Evolutionary conservation across 345 rosid species (phyloP), one percentile per base, ranked within the genome.

Genomic region (Jatropha curcas): DNA sequence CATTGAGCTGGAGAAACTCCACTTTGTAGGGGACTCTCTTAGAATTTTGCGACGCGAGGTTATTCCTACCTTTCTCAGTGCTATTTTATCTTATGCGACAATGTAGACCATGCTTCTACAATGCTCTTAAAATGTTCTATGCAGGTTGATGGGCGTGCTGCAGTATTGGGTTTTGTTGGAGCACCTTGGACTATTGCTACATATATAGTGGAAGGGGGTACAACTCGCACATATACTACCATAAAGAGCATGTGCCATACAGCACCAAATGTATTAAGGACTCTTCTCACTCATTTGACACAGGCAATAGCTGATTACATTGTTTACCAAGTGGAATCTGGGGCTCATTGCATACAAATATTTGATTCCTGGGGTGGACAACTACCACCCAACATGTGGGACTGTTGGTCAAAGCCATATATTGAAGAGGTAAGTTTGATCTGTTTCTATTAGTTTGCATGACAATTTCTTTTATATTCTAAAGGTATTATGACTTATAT

Each of bases 321-420:
- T 71, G 80, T 94, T 81, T 94, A 76, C 79, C 97, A 94, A 90
- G 93, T 90, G 48, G 93, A 88, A 67, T 90, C 90, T 28, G 96
- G 97, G 75, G 98, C 96, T 70, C 92, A 94, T 50, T 94, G 97
- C 77, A 88, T 94, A 66, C 97, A 94, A 81, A 94, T 94, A 79
- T 94, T 94, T 67, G 96, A 94, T 82, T 94, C 96, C 2, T 94
- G 98, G 97, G 98, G 97, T 76, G 97, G 98, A n/a, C 98, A 91
- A 70, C 84, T 94, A 45, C 89, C 97, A 24, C 98, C 97, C 3
- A 79, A 86, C 35, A 85, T 94, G 92, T 92, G 98, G 98, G 94
- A 92, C 53, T 53, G 65, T 12, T 94, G 98, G 98, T 91, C 96
- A 20, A 90, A 87, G 80, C 96, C 97, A 31, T 89, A 88, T 76